Conservation (phyloP, 352 stramenopile species). For the Phytophthora pistaciae region DNA sequence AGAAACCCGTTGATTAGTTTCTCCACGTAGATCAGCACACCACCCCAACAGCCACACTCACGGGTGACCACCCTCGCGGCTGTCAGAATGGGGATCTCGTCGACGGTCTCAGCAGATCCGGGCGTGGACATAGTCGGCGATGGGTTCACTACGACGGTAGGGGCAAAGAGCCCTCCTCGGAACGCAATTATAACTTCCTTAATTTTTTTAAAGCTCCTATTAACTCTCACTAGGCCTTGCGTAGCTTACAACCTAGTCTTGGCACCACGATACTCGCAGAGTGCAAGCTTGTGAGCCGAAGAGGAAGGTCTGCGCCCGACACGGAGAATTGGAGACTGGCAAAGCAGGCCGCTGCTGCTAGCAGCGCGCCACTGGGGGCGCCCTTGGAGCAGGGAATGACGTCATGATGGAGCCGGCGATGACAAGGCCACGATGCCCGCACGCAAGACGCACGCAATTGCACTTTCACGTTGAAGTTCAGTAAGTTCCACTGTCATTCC, state of each 20-base stretch:
- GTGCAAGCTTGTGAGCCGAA: background rate
- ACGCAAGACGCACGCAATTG: background rate
- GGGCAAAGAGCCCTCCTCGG: background rate
- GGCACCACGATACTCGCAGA: constrained; percentile 1
- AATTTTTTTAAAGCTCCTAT: background rate
- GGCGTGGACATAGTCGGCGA: background rate
- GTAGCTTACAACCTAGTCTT: constrained; percentile 11
- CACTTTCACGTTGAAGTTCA: background rate
- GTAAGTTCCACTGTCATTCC: background rate
- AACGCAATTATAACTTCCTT: background rate
- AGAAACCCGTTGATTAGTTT: constrained; percentile 11
- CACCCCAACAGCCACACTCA: constrained; percentile 4
- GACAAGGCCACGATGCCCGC: background rate
- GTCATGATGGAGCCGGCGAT: background rate
- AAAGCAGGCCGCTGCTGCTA: background rate
- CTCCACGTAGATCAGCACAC: constrained; percentile 7
- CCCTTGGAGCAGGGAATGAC: background rate
- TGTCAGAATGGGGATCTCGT: background rate
- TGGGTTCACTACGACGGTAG: background rate
- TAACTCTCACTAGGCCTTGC: background rate
- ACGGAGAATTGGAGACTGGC: constrained; percentile 17
- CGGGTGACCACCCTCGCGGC: constrained; percentile 1
- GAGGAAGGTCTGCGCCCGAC: constrained; percentile 17
- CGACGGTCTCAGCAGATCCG: background rate
- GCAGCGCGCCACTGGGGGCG: background rate